Evolutionary conservation across 139 green algal genomes (phyloP).

Genomic region (Picochlorum sp.): DNA sequence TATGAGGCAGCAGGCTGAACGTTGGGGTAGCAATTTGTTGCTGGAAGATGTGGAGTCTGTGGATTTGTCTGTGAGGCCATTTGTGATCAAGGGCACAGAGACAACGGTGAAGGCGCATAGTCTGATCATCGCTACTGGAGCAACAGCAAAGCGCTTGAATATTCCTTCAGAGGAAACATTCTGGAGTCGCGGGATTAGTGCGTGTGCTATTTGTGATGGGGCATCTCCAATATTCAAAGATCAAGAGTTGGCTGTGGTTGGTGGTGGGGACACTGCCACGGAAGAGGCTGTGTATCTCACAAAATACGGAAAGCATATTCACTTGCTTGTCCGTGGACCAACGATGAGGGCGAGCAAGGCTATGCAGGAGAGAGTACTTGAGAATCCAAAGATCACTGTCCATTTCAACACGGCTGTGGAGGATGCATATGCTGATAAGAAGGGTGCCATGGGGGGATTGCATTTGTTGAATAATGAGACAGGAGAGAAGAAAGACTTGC

Average conservation of each 20-base stretch:
- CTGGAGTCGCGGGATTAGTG: conserved; percentile 85
- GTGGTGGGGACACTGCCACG: conserved; percentile 88
- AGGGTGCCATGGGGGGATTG: conserved; percentile 46
- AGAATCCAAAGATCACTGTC: conserved; percentile 54
- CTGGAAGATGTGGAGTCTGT: conserved; percentile 91
- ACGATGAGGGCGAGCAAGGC: conserved; percentile 77
- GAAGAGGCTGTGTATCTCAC: conserved; percentile 97
- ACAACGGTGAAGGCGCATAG: conserved; percentile 61
- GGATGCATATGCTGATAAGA: conserved; percentile 63
- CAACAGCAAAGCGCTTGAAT: conserved; percentile 75
- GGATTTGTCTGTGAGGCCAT: conserved; percentile 72
- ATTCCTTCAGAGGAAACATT: conserved; percentile 84
- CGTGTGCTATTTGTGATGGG: conserved; percentile 60
- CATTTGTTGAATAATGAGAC: conserved; percentile 38
- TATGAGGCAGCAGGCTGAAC: conserved; percentile 91
- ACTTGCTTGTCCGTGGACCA: conserved; percentile 81
- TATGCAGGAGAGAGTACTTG: conserved; percentile 72
- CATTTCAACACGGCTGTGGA: conserved; percentile 75
- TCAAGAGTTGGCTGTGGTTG: conserved; percentile 87
- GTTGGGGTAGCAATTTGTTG: conserved; percentile 82
- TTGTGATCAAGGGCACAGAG: conserved; percentile 60
- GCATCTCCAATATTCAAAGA: conserved; percentile 71
- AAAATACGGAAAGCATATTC: conserved; percentile 89
- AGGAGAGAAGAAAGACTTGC: conserved; percentile 51
- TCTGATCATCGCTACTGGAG: conserved; percentile 93